These are phyloP conservation scores for Neurospora sublineolata DNA, from an alignment of 495 filamentous ascomycete species.

Conservation along the genomic window DNA sequence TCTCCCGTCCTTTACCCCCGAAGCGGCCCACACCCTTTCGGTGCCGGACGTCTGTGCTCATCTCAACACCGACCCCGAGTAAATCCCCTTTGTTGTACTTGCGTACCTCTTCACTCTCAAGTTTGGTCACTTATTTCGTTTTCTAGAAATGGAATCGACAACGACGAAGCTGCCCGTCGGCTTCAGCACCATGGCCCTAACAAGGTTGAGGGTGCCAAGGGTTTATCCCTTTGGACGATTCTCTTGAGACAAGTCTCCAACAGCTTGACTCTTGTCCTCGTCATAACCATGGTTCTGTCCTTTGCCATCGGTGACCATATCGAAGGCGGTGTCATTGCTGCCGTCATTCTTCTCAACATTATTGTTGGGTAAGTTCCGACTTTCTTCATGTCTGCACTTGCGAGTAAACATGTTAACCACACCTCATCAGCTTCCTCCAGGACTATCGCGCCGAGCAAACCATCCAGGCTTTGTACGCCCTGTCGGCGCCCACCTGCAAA, in stretches of 20 bases:
- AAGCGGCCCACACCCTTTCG: constrained; percentile 16
- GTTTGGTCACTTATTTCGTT: constrained; percentile 10
- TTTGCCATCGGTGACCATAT: constrained; percentile 73
- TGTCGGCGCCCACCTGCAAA: constrained; percentile 69
- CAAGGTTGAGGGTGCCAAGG: constrained; percentile 38
- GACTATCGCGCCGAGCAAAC: constrained; percentile 82
- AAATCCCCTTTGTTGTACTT: not conserved
- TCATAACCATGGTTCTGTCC: constrained; percentile 73
- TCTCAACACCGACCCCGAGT: constrained; percentile 17
- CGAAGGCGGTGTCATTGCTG: constrained; percentile 73
- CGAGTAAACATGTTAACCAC: not conserved
- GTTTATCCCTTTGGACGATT: constrained; percentile 43
- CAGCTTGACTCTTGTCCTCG: constrained; percentile 46
- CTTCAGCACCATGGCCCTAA: constrained; percentile 39
- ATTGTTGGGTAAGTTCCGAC: constrained; percentile 34
- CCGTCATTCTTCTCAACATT: constrained; percentile 76
- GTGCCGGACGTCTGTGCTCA: constrained; percentile 16
- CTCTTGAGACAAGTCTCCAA: constrained; percentile 46
- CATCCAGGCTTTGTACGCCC: constrained; percentile 65
- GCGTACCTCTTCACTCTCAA: not conserved
- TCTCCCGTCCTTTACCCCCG: constrained; percentile 7
- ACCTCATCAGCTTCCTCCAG: constrained; percentile 50
- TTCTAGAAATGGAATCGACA: constrained; percentile 29
- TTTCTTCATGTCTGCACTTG: not conserved
- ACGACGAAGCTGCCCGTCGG: constrained; percentile 30